Evolutionary conservation across 1,284 basidiomycete genomes (phyloP).

Genomic region (Naganishia liquefaciens): DNA sequence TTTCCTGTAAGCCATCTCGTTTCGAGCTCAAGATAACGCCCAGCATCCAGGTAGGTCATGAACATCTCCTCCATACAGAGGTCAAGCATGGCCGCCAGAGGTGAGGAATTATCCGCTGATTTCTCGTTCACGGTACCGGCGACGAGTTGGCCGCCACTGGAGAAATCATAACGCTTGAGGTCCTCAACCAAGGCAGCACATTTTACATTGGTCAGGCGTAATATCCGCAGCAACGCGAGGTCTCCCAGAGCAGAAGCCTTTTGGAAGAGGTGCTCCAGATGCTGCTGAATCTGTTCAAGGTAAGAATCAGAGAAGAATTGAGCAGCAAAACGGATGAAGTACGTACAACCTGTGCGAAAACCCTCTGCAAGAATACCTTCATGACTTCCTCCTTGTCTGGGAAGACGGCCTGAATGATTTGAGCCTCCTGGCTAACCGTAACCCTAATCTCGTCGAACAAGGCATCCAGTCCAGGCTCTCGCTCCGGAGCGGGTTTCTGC

Average conservation of each 20-base stretch:
- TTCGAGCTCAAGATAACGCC: conserved; percentile 89
- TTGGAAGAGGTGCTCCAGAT: conserved; percentile 81
- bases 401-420: conserved; percentile 98
- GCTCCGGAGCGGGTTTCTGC: conserved; percentile 72
- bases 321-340: neutral
- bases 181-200: conserved; percentile 83
- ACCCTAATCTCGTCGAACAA: conserved; percentile 84
- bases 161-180: conserved; percentile 86
- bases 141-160: conserved; percentile 54
- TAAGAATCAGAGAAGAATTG: neutral
- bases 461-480: conserved; percentile 75
- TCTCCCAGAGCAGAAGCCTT: conserved; percentile 74
- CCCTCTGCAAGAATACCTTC: conserved; percentile 96
- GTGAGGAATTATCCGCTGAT: conserved; percentile 31
- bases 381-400: conserved; percentile 96
- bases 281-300: conserved; percentile 77
- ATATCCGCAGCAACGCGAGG: conserved; percentile 84
- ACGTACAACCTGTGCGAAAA: conserved; percentile 94
- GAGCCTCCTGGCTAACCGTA: conserved; percentile 92
- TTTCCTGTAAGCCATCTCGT: conserved; percentile 80
- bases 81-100: conserved; percentile 81
- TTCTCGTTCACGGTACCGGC: conserved; percentile 13
- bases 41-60: conserved; percentile 87
- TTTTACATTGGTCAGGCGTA: conserved; percentile 83
- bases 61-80: conserved; percentile 95